A percentile compares a stretch with the other conserved stretches of the same genome.
These are phyloP conservation scores for Suillus bovinus DNA, from an alignment of 768 basidiomycete species.

Conservation along the genomic window DNA sequence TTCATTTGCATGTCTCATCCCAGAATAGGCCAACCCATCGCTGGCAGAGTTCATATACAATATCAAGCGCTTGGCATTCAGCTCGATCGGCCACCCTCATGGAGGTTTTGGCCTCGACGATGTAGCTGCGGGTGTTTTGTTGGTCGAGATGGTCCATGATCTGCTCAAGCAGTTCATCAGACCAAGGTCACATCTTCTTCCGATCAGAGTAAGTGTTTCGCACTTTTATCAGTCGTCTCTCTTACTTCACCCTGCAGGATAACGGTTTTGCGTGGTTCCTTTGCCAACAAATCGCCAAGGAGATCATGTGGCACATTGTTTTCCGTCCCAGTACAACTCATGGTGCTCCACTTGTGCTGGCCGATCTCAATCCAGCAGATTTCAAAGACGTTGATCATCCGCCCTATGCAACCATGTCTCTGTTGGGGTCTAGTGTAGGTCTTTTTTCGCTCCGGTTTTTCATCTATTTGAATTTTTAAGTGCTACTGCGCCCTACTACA, in stretches of 20 bases:
- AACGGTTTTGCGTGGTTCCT: not conserved
- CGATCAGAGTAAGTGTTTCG: not conserved
- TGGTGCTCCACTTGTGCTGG: not conserved
- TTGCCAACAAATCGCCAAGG: not conserved
- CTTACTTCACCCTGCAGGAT: not conserved
- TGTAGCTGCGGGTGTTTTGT: no score
- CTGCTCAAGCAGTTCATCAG: not conserved
- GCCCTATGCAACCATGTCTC: no score
- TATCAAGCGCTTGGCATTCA: not conserved
- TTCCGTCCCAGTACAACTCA: not conserved
- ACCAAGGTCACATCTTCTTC: not conserved
- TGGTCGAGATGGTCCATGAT: not conserved
- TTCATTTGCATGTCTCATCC: not conserved
- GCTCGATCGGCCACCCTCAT: not conserved
- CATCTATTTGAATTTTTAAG: no score
- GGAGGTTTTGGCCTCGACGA: not conserved
- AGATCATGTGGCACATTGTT: not conserved
- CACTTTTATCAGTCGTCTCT: not conserved
- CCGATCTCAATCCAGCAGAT: not conserved
- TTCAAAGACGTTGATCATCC: no score
- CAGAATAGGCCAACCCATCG: not conserved
- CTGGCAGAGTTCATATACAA: not conserved
- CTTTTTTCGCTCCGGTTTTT: no score
- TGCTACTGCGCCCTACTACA: no score
- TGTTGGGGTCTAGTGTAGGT: no score